Evolutionary conservation across 148 eudicot genomes (phyloP).

Genomic region (Amaranthus cruentus): DNA sequence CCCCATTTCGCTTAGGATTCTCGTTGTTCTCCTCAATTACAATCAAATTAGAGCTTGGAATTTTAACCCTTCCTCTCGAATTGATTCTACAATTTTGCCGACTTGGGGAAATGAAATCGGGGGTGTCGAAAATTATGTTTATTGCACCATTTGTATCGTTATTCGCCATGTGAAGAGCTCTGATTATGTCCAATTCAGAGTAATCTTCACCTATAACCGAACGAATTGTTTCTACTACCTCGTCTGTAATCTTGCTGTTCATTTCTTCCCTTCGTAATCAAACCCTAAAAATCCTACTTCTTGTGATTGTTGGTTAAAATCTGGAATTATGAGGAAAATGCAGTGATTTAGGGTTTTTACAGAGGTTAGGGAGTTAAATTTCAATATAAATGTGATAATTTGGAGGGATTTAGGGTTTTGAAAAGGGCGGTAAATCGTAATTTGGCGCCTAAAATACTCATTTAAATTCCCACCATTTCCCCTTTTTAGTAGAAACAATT

Average conservation of each 20-base stretch:
- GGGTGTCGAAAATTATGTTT: conserved; percentile 84
- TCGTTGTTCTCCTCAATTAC: conserved; percentile 15
- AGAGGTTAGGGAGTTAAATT: not conserved
- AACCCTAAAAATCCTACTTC: conserved; percentile 23
- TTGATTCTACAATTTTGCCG: conserved; percentile 32
- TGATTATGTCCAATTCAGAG: conserved; percentile 82
- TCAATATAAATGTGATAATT: not conserved
- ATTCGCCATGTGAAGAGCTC: conserved; percentile 95
- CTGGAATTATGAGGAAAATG: no score
- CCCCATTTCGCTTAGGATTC: conserved; percentile 12
- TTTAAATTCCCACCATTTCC: no score
- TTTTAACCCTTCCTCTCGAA: conserved; percentile 18
- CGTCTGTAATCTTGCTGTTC: conserved; percentile 63
- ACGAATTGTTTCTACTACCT: conserved; percentile 52
- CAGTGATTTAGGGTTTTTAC: not conserved
- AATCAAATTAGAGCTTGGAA: conserved; percentile 22
- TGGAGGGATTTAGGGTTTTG: conserved; percentile 18
- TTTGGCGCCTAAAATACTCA: conserved; percentile 15
- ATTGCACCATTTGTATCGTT: conserved; percentile 84
- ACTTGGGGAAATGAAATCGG: conserved; percentile 43
- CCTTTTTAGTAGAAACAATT: no score
- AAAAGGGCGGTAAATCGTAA: conserved; percentile 16
- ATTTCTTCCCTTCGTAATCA: conserved; percentile 19
- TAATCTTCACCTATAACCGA: conserved; percentile 74
- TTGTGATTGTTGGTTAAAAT: not conserved